phyloP scores from a whole-genome alignment of 768 basidiomycete genomes.

The Phanerochaete sordida region DNA sequence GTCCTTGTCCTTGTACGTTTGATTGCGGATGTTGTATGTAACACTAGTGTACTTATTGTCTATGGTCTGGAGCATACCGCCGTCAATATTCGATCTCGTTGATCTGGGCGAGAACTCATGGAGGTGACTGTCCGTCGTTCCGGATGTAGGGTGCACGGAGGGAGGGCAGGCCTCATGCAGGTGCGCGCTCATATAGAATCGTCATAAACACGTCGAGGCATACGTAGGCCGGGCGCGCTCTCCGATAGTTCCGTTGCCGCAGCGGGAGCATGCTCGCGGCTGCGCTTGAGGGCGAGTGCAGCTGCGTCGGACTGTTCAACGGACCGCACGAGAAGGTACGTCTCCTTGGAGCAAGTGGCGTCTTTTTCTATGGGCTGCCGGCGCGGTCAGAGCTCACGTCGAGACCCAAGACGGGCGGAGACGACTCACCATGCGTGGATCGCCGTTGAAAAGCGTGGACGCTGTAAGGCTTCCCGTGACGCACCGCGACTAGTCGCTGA shows the following conservation, averaged over 20 bases:
- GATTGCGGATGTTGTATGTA: too few species aligned
- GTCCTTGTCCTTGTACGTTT: too few species aligned
- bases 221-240: slow-evolving; percentile 63
- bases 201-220: slow-evolving; percentile 66
- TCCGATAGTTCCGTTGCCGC: slow-evolving; percentile 46
- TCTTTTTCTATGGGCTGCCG: slow-evolving; percentile 78
- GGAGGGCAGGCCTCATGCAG: slow-evolving; percentile 14
- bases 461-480: slow-evolving; percentile 61
- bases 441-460: slow-evolving; percentile 72
- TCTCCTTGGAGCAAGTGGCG: slow-evolving; percentile 73
- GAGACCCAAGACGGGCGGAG: too few species aligned
- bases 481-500: slow-evolving; percentile 46
- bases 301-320: slow-evolving; percentile 63
- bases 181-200: slow-evolving; percentile 32
- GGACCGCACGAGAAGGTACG: slow-evolving; percentile 66
- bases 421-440: slow-evolving; percentile 48
- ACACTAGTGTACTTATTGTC: too few species aligned
- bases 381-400: not conserved
- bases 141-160: too few species aligned
- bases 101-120: too few species aligned
- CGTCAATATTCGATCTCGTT: too few species aligned
- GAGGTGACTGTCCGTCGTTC: too few species aligned
- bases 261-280: slow-evolving; percentile 63
- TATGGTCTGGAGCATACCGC: too few species aligned
- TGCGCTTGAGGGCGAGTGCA: slow-evolving; percentile 57